These are phyloP conservation scores for Globisporangium parvum DNA, from an alignment of 352 stramenopile species.

Conservation along the genomic window DNA sequence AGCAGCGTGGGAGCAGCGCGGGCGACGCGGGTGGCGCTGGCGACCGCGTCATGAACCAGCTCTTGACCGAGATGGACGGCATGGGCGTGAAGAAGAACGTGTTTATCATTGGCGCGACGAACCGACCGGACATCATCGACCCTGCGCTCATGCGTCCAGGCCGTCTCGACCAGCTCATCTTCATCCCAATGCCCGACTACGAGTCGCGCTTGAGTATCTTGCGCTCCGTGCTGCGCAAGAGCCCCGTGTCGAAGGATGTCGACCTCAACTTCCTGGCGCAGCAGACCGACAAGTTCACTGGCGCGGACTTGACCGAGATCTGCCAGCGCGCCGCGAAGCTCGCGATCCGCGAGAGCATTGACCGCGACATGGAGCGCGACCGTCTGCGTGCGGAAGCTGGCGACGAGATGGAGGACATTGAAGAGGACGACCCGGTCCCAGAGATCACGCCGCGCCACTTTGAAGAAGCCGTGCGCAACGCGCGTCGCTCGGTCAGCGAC, in stretches of 20 bases:
- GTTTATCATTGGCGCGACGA: slow-evolving; percentile 97
- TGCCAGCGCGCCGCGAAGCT: slow-evolving; percentile 99
- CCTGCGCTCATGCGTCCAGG: slow-evolving; percentile 95
- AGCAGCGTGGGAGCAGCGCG: slow-evolving; percentile 91
- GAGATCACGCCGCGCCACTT: slow-evolving; percentile 95
- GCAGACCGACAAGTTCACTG: slow-evolving; percentile 98
- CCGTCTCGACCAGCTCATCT: slow-evolving; percentile 93
- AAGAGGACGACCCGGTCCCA: slow-evolving; percentile 95
- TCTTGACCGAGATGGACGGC: slow-evolving; percentile 99
- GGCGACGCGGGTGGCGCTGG: slow-evolving; percentile 96
- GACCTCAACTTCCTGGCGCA: slow-evolving; percentile 96
- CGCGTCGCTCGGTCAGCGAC: slow-evolving; percentile 97
- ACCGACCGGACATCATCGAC: slow-evolving; percentile 97
- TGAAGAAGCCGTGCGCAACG: slow-evolving; percentile 96
- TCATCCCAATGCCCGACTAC: slow-evolving; percentile 97
- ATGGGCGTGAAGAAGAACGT: slow-evolving; percentile 99
- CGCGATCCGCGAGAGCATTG: slow-evolving; percentile 98
- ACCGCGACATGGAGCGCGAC: slow-evolving; percentile 97
- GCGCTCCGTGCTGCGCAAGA: slow-evolving; percentile 96
- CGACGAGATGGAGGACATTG: slow-evolving; percentile 86
- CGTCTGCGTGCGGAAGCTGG: slow-evolving; percentile 90
- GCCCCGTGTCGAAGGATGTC: slow-evolving; percentile 96
- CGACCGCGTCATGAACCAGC: slow-evolving; percentile 99
- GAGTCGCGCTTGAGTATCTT: slow-evolving; percentile 95
- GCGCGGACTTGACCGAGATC: slow-evolving; percentile 99